A percentile compares a stretch with the other conserved stretches of the same genome.
Evolutionary conservation across 257 asterid genomes (phyloP).

Genomic region (Solanum raphanifolium): DNA sequence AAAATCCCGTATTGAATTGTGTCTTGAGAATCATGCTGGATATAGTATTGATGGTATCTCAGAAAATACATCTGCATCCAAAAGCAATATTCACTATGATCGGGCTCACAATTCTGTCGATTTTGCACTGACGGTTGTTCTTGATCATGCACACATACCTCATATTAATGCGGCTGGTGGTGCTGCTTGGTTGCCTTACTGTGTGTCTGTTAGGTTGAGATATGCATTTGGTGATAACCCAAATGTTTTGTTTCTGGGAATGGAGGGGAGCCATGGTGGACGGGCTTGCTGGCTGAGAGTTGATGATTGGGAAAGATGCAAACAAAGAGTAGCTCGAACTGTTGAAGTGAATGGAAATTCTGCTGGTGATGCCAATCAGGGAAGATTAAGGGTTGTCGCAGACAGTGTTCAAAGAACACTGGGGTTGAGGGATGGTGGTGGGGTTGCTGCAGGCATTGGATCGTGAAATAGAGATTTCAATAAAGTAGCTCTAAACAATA

Average conservation of each 20-base stretch:
- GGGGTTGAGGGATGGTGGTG: conserved; percentile 68
- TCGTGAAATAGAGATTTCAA: conserved; percentile 4
- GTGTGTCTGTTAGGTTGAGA: conserved; percentile 80
- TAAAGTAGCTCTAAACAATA: background rate
- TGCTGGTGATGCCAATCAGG: conserved; percentile 69
- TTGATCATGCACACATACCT: conserved; percentile 85
- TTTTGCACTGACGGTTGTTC: conserved; percentile 90
- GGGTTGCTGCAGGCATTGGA: conserved; percentile 20
- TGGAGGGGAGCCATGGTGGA: conserved; percentile 99
- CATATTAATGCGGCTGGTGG: conserved; percentile 95
- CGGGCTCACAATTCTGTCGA: conserved; percentile 80
- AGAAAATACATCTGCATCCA: conserved; percentile 45
- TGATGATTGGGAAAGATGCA: conserved; percentile 93
- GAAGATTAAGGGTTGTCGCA: conserved; percentile 79
- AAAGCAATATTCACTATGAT: conserved; percentile 83
- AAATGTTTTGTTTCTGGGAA: conserved; percentile 57
- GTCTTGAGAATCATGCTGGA: conserved; percentile 93
- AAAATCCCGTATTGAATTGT: conserved; percentile 88
- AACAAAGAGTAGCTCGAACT: conserved; percentile 62
- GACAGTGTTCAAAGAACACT: conserved; percentile 84
- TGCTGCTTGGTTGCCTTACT: conserved; percentile 97
- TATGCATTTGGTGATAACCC: conserved; percentile 75
- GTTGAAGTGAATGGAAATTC: conserved; percentile 59
- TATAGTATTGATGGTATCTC: conserved; percentile 40
- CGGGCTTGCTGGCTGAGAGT: conserved; percentile 80